Base-by-base conservation (phyloP, 2,329 filamentous ascomycete species). In the Stemphylium lycopersici region DNA sequence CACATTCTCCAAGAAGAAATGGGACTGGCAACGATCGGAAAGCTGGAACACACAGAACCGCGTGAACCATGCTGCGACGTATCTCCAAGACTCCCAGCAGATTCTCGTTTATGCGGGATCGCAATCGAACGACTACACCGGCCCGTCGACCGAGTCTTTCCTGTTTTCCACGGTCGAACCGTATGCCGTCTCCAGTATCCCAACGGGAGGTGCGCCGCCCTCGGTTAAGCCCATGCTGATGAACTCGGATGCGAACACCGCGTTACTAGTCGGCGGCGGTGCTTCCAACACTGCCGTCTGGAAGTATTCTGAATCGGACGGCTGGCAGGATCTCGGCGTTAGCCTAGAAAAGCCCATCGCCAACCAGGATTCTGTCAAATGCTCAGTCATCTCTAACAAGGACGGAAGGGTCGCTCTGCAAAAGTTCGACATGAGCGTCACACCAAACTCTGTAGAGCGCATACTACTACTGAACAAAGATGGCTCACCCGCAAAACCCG, bases 71-170 rank as follows among this genome's bases (percentile, higher is more conserved):
- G 87, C 85, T 61, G 89, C 89, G 11, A 83, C 85, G 15, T 97
- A 92, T 70, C 79, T 98, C 48, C 83, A 86, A 58, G 82, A 83
- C 18, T 84, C 86, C 13, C 83, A 90, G 50, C 83, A 85, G 3
- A 90, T 98, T 49, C 77, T 97, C 20, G 82, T 96, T 22, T 97
- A 93, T 71, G 90, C 88, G 29, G 93, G 93, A 40, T 86, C 83
- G 13, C 85, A 87, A 65, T 84, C 87, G 62, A 85, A 84, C 22
- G 78, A 77, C 36, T 70, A 76, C 31, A 74, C 77, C 7, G 75
- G 78, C 6, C 78, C 84, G 0, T 92, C 90, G 0, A 85, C 87
- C 1, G 83, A 91, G 63, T 93, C 91, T 0, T 96, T 93, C 67
- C 81, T 88, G 15, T 86, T 97, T 54, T 79, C 81, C 2, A 87